These are phyloP conservation scores for Meyerozyma carpophila DNA, from an alignment of 1,139 yeast species.

Conservation along the genomic window DNA sequence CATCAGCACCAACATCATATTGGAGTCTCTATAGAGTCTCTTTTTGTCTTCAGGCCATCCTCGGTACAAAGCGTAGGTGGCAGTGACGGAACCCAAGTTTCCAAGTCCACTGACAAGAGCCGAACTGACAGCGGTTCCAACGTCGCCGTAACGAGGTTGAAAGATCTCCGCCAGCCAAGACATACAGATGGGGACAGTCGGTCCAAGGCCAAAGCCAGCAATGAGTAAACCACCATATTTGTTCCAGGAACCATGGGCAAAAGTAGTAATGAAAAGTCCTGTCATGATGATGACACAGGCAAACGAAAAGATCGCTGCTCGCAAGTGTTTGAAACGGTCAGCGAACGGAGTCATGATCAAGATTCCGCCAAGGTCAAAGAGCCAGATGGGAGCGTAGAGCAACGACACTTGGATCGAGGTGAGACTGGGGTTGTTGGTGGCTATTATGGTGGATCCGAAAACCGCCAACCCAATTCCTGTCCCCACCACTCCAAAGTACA, in stretches of 20 bases:
- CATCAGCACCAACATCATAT: constrained; percentile 80
- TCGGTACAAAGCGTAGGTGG: constrained; percentile 76
- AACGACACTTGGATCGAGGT: constrained; percentile 67
- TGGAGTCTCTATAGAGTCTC: constrained; percentile 60
- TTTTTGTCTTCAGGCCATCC: constrained; percentile 82
- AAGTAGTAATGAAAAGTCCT: constrained; percentile 74
- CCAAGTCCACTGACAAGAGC: constrained; percentile 86
- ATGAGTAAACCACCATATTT: constrained; percentile 75
- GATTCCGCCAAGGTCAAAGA: constrained; percentile 79
- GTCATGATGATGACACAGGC: constrained; percentile 64
- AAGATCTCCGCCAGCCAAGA: constrained; percentile 81
- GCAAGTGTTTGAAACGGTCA: constrained; percentile 53
- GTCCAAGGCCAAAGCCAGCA: constrained; percentile 84
- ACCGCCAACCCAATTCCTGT: constrained; percentile 83
- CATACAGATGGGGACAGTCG: constrained; percentile 88
- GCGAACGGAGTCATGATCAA: constrained; percentile 76
- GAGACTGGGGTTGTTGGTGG: constrained; percentile 56
- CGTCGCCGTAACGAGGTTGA: constrained; percentile 67
- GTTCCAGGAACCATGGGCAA: constrained; percentile 68
- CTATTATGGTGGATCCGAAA: constrained; percentile 78
- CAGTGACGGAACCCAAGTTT: constrained; percentile 77
- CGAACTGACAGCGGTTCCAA: constrained; percentile 78
- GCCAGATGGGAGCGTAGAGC: constrained; percentile 85
- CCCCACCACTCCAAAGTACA: constrained; percentile 93
- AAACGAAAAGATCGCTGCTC: constrained; percentile 57